phyloP scores from a whole-genome alignment of 2,329 filamentous ascomycete genomes.

The Stachybotrys elegans region DNA sequence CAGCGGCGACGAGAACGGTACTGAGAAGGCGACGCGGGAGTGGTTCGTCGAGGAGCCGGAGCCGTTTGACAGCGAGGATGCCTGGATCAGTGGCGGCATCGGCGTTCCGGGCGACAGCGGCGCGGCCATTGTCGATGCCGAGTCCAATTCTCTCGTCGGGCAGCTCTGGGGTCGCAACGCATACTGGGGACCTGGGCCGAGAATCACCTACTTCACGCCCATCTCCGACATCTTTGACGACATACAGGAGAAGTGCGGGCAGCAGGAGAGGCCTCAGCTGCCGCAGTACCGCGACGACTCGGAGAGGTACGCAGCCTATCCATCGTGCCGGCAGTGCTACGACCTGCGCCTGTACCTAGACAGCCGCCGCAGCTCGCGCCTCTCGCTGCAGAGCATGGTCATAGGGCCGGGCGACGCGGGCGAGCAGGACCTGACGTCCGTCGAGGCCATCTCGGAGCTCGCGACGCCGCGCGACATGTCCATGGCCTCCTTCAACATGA shows the following conservation, averaged over 20 bases:
- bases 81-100: constrained; percentile 40
- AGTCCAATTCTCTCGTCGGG: constrained; percentile 31
- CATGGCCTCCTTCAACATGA: constrained; percentile 25
- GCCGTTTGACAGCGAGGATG: constrained; percentile 31
- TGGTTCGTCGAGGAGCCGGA: constrained; percentile 40
- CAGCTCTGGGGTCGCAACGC: constrained; percentile 40
- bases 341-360: constrained; percentile 34
- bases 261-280: constrained; percentile 32
- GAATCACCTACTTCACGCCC: constrained; percentile 38
- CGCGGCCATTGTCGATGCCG: constrained; percentile 36
- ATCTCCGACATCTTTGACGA: constrained; percentile 40
- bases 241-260: constrained; percentile 37
- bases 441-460: constrained; percentile 33
- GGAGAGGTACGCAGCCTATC: constrained; percentile 33
- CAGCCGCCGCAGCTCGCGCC: constrained; percentile 35
- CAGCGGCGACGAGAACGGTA: constrained; percentile 32
- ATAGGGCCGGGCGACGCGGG: constrained; percentile 25
- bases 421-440: constrained; percentile 35
- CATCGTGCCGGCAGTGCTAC: constrained; percentile 35
- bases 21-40: constrained; percentile 36
- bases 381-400: constrained; percentile 38
- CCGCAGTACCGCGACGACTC: constrained; percentile 35
- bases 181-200: constrained; percentile 35
- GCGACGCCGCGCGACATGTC: constrained; percentile 35
- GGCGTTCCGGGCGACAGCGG: constrained; percentile 40